These are phyloP conservation scores for Saccharomycopsis javanensis DNA, from an alignment of 805 yeast genomes.

Conservation along the genomic window DNA sequence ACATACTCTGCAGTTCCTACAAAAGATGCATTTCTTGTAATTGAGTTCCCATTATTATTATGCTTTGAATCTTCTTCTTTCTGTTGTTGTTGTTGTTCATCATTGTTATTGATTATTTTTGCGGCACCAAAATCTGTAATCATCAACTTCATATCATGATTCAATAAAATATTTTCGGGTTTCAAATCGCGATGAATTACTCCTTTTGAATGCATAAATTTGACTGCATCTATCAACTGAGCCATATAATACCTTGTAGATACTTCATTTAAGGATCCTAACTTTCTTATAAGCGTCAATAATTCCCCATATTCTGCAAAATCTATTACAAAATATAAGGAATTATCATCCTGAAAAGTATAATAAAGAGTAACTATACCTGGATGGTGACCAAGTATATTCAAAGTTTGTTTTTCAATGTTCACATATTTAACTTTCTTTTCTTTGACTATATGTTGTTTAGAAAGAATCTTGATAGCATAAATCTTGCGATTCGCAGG, in stretches of 20 bases:
- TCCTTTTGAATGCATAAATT: constrained; percentile 80
- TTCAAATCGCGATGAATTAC: constrained; percentile 90
- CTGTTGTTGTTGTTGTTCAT: constrained; percentile 26
- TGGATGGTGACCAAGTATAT: constrained; percentile 83
- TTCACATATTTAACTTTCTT: constrained; percentile 92
- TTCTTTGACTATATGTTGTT: constrained; percentile 88
- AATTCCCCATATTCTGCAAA: constrained; percentile 95
- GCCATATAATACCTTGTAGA: constrained; percentile 73
- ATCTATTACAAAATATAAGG: constrained; percentile 85
- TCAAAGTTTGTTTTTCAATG: constrained; percentile 85
- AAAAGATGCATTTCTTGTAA: constrained; percentile 54
- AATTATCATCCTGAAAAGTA: constrained; percentile 88
- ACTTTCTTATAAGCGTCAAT: constrained; percentile 62
- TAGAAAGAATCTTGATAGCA: constrained; percentile 87
- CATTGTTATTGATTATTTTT: constrained; percentile 37
- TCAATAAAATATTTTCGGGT: constrained; percentile 86
- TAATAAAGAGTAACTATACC: constrained; percentile 88
- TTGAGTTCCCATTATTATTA: constrained; percentile 7
- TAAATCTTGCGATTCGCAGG: constrained; percentile 59
- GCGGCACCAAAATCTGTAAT: constrained; percentile 99
- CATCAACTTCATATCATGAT: constrained; percentile 77
- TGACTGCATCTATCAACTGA: constrained; percentile 85
- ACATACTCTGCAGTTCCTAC: constrained; percentile 98
- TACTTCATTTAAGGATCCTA: constrained; percentile 67
- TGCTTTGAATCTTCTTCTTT: constrained; percentile 29